A percentile compares a stretch with the other conserved stretches of the same genome.
Conservation (phyloP, 2,329 filamentous ascomycete species). For the Ampelomyces quisqualis region DNA sequence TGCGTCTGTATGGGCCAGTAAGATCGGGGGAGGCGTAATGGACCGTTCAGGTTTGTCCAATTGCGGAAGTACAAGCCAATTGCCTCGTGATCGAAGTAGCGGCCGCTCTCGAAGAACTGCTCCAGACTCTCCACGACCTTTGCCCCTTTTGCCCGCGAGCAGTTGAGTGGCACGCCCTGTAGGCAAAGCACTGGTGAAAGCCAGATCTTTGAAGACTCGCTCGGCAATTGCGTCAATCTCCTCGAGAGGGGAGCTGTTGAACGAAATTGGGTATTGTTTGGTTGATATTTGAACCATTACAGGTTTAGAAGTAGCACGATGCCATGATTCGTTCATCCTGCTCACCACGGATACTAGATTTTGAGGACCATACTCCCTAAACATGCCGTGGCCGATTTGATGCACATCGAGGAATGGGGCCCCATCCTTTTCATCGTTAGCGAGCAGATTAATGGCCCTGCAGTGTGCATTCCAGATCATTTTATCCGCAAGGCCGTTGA, state of each 20-base stretch:
- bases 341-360: slow-evolving; percentile 9
- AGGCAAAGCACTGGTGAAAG: slow-evolving; percentile 3
- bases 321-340: slow-evolving; percentile 26
- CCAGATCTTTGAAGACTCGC: slow-evolving; percentile 7
- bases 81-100: not conserved
- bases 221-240: slow-evolving; percentile 19
- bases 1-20: too few species aligned
- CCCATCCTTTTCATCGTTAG: slow-evolving; percentile 16
- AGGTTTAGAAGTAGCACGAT: slow-evolving; percentile 11
- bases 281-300: slow-evolving; percentile 22
- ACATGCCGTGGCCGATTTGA: slow-evolving; percentile 11
- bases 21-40: too few species aligned
- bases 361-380: slow-evolving; percentile 16
- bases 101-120: slow-evolving; percentile 2
- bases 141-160: slow-evolving; percentile 7
- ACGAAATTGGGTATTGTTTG: slow-evolving; percentile 18
- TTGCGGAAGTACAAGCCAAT: slow-evolving; percentile 3
- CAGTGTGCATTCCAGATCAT: slow-evolving; percentile 28
- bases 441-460: slow-evolving; percentile 20
- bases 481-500: slow-evolving; percentile 21
- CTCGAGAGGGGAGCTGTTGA: slow-evolving; percentile 17
- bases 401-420: slow-evolving; percentile 22
- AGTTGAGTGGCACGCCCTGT: slow-evolving; percentile 10
- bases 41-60: too few species aligned
- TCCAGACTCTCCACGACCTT: slow-evolving; percentile 3